Base-by-base conservation (phyloP, 1,139 yeast species). In the Kazachstania sp. region DNA sequence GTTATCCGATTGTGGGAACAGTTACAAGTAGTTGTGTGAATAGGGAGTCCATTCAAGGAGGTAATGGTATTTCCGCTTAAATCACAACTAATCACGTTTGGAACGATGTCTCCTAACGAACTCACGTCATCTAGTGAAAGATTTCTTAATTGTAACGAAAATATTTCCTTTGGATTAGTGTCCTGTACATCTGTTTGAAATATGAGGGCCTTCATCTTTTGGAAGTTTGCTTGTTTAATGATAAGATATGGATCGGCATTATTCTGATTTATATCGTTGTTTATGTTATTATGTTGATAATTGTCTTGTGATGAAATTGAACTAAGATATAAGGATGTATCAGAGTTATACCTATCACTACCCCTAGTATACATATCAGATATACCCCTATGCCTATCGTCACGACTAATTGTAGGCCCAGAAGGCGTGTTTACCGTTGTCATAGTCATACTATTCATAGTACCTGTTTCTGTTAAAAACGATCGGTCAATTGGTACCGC, bases 11-110 rank as follows among this genome's bases (percentile, higher is more conserved):
- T 45, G 11, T 45, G 39, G 2, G 43, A 23, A 16, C 43, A 42
- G 5, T 16, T 15, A 15, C 42, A 42, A 18, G 16, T 42, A 15
- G 43, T 45, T 7, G 37, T 38, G 9, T 23, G 15, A 2, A 15
- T n/a, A 7, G 45, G 45, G 3, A 42, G n/a, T 18, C 45, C 48
- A 8, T 34, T 39, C 23, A 45, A 23, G 5, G 48, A 42, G 12
- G 11, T 31, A 11, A 45, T 32, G n/a, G 11, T 4, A 35, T 45
- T 45, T 12, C 19, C 15, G 7, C 44, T 41, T 20, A 45, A 20
- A 29, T 41, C 28, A 35, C 45, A 41, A 11, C 28, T 15, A n/a
- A 19, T 20, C 11, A 42, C 34, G 29, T 45, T 45, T 8, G 43
- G 45, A 3, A 39, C 36, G 9, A 42, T 38, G 6, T 45, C 19